phyloP scores from a whole-genome alignment of 1,284 basidiomycete genomes.

The Apiotrichum gamsii region DNA sequence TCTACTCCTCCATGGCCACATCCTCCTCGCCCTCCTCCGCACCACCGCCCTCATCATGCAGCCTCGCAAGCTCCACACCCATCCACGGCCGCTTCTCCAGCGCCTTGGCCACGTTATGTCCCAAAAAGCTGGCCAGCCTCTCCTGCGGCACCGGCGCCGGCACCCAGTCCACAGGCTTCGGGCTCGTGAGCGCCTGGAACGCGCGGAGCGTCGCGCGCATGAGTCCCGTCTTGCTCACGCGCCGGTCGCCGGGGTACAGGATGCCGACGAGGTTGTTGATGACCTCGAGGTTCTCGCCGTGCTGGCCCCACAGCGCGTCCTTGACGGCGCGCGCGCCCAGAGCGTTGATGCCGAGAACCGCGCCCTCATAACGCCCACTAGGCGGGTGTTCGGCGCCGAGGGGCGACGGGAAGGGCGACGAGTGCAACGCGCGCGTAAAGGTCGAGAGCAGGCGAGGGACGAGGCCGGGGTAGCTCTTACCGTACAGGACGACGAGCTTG shows the following conservation, averaged over 20 bases:
- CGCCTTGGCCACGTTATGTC: conserved; percentile 22
- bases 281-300: conserved; percentile 23
- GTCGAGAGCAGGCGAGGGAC: conserved; percentile 72
- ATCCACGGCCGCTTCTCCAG: conserved; percentile 37
- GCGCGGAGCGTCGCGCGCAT: conserved; percentile 27
- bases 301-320: conserved; percentile 56
- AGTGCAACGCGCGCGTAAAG: conserved; percentile 67
- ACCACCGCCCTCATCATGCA: conserved; percentile 17
- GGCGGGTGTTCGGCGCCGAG: conserved; percentile 34
- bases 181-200: conserved; percentile 13
- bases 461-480: conserved; percentile 51
- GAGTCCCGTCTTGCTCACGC: conserved; percentile 29
- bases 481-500: conserved; percentile 55
- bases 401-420: conserved; percentile 39
- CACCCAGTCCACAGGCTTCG: conserved; percentile 17
- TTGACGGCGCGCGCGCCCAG: conserved; percentile 76
- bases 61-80: conserved; percentile 23
- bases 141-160: conserved; percentile 15
- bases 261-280: conserved; percentile 29
- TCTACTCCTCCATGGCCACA: no score
- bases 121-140: conserved; percentile 24
- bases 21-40: no score
- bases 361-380: conserved; percentile 72
- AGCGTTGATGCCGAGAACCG: conserved; percentile 72
- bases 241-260: conserved; percentile 29